Conservation (phyloP, 2,329 filamentous ascomycete genomes). For the Ceratocystis colombiana region DNA sequence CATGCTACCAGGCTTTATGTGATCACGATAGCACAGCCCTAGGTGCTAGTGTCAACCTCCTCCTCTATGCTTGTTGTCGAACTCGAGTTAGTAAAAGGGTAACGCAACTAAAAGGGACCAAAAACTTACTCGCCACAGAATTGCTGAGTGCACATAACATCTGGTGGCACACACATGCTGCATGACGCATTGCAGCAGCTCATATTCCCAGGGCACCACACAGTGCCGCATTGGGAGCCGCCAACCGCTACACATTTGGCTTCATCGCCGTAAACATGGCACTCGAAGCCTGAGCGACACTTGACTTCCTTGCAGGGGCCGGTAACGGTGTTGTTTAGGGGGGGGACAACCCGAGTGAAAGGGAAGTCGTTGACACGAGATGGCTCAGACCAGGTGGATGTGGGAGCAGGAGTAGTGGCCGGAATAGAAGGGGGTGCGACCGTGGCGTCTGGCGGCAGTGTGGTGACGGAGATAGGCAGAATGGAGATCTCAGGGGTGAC, state of each 20-base stretch:
- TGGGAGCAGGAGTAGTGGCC: conserved; percentile 6
- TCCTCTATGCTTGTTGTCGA: background rate
- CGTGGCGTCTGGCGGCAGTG: background rate
- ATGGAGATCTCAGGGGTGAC: background rate
- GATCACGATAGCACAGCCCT: background rate
- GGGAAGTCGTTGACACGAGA: conserved; percentile 23
- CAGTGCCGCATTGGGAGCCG: conserved; percentile 21
- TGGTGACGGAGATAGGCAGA: background rate
- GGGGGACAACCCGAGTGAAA: conserved; percentile 15
- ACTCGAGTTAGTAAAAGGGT: background rate
- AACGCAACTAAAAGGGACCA: background rate
- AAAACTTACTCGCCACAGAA: conserved; percentile 10
- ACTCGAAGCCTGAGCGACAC: conserved; percentile 24
- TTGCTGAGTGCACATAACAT: conserved; percentile 7
- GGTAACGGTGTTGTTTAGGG: conserved; percentile 23
- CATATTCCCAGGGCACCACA: conserved; percentile 24
- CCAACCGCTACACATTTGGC: conserved; percentile 21
- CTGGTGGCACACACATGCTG: conserved; percentile 21
- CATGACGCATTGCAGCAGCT: conserved; percentile 22
- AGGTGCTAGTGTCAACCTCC: background rate
- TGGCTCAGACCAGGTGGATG: conserved; percentile 19
- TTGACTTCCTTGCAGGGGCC: conserved; percentile 19
- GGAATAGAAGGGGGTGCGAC: background rate
- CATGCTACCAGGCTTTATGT: background rate
- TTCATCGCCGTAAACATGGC: conserved; percentile 20